Percentiles rank a stretch among this genome's conserved stretches.
Evolutionary conservation across 2,329 filamentous ascomycete genomes (phyloP).

Genomic region (Pestalotiopsis fici): DNA sequence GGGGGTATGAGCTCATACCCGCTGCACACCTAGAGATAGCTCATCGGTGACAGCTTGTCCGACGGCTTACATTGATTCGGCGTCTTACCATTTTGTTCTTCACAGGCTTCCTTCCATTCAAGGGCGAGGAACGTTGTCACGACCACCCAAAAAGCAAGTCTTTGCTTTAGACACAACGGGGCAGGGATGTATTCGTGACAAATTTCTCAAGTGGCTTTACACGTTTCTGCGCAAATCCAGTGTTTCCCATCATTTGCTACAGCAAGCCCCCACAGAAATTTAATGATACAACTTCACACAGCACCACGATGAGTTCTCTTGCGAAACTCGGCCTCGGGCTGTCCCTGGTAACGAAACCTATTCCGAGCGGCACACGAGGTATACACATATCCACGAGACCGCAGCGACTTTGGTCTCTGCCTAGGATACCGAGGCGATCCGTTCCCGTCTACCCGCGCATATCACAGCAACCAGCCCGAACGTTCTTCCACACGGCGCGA

Average conservation of each 20-base stretch:
- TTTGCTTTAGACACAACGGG: neutral
- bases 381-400: neutral
- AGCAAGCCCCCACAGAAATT: neutral
- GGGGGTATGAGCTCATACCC: neutral
- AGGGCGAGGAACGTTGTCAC: neutral
- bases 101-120: neutral
- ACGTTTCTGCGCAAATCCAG: neutral
- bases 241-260: neutral
- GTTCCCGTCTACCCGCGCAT: neutral
- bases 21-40: neutral
- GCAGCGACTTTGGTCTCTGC: neutral
- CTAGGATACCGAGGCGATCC: neutral
- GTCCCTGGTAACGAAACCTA: neutral
- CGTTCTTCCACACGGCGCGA: conserved; percentile 14
- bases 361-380: neutral
- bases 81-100: neutral
- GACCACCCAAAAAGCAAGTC: neutral
- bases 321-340: neutral
- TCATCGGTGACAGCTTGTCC: neutral
- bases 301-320: neutral
- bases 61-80: neutral
- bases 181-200: neutral
- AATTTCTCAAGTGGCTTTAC: neutral
- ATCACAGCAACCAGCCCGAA: conserved; percentile 5
- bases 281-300: neutral